Evolutionary conservation across 805 yeast genomes (phyloP).

Genomic region (Hanseniaspora meyeri): DNA sequence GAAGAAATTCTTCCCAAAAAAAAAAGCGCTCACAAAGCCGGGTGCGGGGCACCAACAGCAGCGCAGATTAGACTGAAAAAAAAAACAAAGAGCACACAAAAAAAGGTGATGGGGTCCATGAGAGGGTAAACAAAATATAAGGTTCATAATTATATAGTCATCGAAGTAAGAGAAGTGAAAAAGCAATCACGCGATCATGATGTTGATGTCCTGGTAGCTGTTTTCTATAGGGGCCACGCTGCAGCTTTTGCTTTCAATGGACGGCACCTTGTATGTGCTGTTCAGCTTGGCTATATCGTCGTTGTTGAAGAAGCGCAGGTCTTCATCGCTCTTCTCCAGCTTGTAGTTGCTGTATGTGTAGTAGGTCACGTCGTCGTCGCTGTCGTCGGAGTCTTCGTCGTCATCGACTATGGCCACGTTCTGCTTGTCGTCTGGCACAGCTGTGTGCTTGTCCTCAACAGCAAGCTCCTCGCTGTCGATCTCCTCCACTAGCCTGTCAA

Average conservation of each 20-base stretch:
- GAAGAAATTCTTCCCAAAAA: too few species aligned
- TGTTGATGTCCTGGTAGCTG: neutral
- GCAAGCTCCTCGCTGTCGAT: constrained; percentile 10
- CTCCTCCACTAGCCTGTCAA: constrained; percentile 22
- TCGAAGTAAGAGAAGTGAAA: too few species aligned
- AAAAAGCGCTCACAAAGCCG: too few species aligned
- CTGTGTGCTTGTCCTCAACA: constrained; percentile 2
- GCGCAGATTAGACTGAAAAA: too few species aligned
- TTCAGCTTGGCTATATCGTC: neutral
- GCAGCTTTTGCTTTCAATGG: neutral
- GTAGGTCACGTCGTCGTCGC: neutral
- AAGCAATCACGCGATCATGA: neutral
- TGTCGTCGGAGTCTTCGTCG: neutral
- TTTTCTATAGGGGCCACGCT: too few species aligned
- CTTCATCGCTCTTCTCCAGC: neutral
- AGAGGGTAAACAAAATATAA: too few species aligned
- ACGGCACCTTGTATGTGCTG: neutral
- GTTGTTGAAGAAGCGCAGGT: neutral
- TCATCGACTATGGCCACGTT: neutral
- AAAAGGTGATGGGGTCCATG: too few species aligned
- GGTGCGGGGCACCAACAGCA: too few species aligned
- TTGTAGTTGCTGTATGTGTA: constrained; percentile 9
- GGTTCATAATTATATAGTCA: too few species aligned
- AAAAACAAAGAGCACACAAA: too few species aligned
- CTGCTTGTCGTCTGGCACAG: neutral